phyloP scores from a whole-genome alignment of 495 filamentous ascomycete genomes.

The Hypoxylon crocopeplum region DNA sequence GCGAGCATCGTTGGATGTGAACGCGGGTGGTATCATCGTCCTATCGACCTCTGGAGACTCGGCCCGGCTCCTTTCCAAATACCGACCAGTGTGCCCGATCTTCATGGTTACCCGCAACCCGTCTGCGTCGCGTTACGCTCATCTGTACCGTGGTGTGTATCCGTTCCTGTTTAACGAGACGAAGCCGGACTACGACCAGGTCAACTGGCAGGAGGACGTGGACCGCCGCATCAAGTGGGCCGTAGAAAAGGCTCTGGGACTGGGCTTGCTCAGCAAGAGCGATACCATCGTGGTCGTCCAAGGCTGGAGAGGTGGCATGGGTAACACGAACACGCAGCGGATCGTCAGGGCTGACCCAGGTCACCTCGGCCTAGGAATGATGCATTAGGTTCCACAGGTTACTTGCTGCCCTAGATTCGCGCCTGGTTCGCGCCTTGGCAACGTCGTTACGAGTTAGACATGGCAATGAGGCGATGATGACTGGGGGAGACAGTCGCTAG shows the following conservation, averaged over 20 bases:
- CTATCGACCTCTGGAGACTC: conserved; percentile 91
- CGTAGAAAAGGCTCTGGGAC: conserved; percentile 79
- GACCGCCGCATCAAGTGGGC: conserved; percentile 97
- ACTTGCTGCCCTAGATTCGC: neutral
- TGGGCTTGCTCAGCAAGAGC: conserved; percentile 81
- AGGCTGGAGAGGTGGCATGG: conserved; percentile 96
- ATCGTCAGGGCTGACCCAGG: conserved; percentile 63
- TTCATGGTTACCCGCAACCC: conserved; percentile 95
- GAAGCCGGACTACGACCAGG: conserved; percentile 89
- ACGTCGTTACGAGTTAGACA: too few relatives aligned
- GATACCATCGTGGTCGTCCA: conserved; percentile 94
- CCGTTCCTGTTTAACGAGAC: conserved; percentile 91
- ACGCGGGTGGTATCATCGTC: conserved; percentile 92
- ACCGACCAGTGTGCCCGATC: conserved; percentile 97
- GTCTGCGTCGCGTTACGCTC: conserved; percentile 84
- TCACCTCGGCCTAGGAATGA: conserved; percentile 49
- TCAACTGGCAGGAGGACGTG: conserved; percentile 98
- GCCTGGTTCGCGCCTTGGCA: too few relatives aligned
- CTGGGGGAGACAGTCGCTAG: too few relatives aligned
- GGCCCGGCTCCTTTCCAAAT: conserved; percentile 94
- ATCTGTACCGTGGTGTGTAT: conserved; percentile 97
- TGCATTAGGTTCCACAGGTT: conserved; percentile 8
- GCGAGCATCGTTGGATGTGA: conserved; percentile 90
- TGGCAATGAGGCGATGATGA: too few relatives aligned
- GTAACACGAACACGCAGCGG: conserved; percentile 90